These are phyloP conservation scores for Boehmeria nivea DNA, from an alignment of 306 rosid genomes.

Conservation along the genomic window DNA sequence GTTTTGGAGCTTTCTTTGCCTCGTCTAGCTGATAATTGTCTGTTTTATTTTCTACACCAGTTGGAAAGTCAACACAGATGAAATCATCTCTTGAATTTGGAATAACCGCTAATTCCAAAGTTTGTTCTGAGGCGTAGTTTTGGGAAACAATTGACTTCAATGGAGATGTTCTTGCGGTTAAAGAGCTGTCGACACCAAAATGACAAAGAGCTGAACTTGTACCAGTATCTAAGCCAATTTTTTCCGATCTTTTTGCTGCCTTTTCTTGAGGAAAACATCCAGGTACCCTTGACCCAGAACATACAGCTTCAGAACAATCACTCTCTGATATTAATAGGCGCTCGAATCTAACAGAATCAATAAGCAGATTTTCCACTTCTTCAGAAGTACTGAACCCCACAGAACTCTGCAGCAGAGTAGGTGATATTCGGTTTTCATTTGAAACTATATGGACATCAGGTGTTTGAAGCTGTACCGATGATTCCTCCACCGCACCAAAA, in stretches of 20 bases:
- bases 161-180: constrained; percentile 31
- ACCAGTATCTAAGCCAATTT: constrained; percentile 33
- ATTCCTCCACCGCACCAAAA: constrained; percentile 43
- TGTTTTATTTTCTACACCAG: constrained; percentile 19
- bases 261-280: constrained; percentile 44
- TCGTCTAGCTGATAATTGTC: constrained; percentile 41
- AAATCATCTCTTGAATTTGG: constrained; percentile 33
- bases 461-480: constrained; percentile 34
- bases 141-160: constrained; percentile 24
- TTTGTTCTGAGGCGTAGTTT: neutral
- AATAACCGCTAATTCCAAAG: constrained; percentile 12
- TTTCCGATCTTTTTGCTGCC: neutral
- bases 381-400: constrained; percentile 31
- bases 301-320: constrained; percentile 67
- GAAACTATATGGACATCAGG: too few species aligned
- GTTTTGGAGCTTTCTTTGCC: constrained; percentile 41
- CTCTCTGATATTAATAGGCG: constrained; percentile 60
- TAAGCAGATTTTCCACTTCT: constrained; percentile 31
- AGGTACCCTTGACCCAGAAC: constrained; percentile 45
- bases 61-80: constrained; percentile 45
- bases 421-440: too few species aligned
- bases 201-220: constrained; percentile 41
- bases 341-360: constrained; percentile 43
- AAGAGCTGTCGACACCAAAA: constrained; percentile 32
- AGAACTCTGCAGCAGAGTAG: too few species aligned